Evolutionary conservation across 164 flowering plant species (phyloP).

Genomic region (Macadamia integrifolia): DNA sequence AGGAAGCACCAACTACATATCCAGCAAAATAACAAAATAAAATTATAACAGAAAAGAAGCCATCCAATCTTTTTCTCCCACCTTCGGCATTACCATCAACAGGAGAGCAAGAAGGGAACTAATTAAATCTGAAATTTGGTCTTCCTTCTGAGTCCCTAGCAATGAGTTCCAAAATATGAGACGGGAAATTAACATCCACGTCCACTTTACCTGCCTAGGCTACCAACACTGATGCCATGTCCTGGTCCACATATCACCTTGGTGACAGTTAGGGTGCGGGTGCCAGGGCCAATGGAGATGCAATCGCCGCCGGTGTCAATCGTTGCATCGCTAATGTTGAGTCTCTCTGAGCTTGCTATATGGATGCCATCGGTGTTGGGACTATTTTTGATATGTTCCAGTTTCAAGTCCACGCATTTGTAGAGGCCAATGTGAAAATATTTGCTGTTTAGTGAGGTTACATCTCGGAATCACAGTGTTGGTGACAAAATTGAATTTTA

Average conservation of each 20-base stretch:
- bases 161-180: too few species aligned
- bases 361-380: conserved; percentile 68
- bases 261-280: conserved; percentile 5
- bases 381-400: conserved; percentile 25
- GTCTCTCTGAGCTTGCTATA: conserved; percentile 28
- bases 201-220: conserved; percentile 38
- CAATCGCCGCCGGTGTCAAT: conserved; percentile 65
- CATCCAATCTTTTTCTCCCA: too few species aligned
- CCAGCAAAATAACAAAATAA: too few species aligned
- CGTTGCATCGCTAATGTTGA: conserved; percentile 19
- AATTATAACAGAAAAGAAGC: too few species aligned
- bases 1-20: too few species aligned
- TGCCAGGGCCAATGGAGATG: conserved; percentile 51
- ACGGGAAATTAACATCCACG: too few species aligned
- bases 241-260: conserved; percentile 48
- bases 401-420: conserved; percentile 23
- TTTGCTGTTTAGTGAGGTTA: conserved; percentile 43
- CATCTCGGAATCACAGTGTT: conserved; percentile 18
- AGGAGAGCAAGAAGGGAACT: too few species aligned
- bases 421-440: conserved; percentile 33
- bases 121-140: too few species aligned
- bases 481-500: conserved; percentile 32
- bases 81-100: too few species aligned
- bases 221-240: conserved; percentile 57
- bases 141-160: too few species aligned